phyloP scores from a whole-genome alignment of 371 early-diverging fungal species.

The Saksenaea oblongispora region DNA sequence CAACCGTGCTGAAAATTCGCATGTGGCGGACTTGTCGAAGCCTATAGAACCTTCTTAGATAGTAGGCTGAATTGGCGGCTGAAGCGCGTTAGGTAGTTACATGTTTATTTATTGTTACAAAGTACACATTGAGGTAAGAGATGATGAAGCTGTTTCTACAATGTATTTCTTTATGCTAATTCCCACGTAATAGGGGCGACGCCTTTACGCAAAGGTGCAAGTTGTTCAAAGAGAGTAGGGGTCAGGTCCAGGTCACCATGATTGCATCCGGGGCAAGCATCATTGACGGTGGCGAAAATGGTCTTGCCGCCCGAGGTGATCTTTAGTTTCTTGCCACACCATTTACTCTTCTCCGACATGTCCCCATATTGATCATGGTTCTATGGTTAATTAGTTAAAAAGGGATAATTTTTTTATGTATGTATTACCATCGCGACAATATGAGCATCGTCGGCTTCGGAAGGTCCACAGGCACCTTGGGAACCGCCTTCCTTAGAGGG shows the following conservation, averaged over 20 bases:
- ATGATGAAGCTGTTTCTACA: background rate
- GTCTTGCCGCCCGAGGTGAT: slow-evolving; percentile 20
- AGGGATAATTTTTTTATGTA: background rate
- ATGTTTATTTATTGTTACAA: background rate
- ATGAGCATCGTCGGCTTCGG: slow-evolving; percentile 21
- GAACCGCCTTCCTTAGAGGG: slow-evolving; percentile 31
- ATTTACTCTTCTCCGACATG: slow-evolving; percentile 19
- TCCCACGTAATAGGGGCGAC: slow-evolving; percentile 27
- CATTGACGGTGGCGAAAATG: slow-evolving; percentile 25
- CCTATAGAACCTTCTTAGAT: too few relatives aligned
- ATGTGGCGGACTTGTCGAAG: too few relatives aligned
- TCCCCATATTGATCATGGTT: slow-evolving; percentile 26
- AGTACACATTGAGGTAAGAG: background rate
- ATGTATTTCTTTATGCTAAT: slow-evolving; percentile 9
- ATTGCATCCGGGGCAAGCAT: slow-evolving; percentile 34
- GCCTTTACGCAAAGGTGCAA: slow-evolving; percentile 23
- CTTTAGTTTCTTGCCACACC: slow-evolving; percentile 31
- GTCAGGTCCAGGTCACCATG: slow-evolving; percentile 31
- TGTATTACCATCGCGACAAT: slow-evolving; percentile 35
- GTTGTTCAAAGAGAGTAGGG: slow-evolving; percentile 17
- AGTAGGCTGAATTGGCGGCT: too few relatives aligned
- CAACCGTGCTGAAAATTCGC: too few relatives aligned
- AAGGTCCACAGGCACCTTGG: slow-evolving; percentile 26
- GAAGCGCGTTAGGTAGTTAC: too few relatives aligned
- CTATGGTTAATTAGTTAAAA: slow-evolving; percentile 7